Conservation (phyloP, 2,329 filamentous ascomycete genomes). For the Colletotrichum sp. region DNA sequence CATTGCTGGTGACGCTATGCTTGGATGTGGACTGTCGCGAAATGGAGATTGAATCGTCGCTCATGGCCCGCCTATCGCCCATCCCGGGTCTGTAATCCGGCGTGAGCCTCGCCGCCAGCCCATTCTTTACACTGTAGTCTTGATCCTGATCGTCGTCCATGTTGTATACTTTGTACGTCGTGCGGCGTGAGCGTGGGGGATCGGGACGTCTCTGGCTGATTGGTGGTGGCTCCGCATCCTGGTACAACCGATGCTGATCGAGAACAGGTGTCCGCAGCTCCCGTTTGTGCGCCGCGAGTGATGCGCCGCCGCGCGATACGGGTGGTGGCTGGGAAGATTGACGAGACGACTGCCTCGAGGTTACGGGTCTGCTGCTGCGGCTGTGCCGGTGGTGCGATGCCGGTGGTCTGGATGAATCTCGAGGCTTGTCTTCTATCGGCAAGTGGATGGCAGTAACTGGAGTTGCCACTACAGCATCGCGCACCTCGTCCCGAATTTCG, state of each 20-base stretch:
- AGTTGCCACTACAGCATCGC: neutral
- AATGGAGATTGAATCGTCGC: constrained; percentile 8
- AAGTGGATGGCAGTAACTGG: neutral
- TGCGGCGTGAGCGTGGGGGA: neutral
- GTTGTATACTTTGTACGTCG: neutral
- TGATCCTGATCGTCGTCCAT: neutral
- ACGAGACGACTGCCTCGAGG: neutral
- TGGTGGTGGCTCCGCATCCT: constrained; percentile 12
- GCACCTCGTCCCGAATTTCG: neutral
- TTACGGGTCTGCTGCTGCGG: neutral
- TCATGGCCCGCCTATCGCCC: neutral
- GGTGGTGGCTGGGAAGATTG: neutral
- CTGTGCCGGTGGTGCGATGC: neutral
- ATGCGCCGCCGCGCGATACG: neutral
- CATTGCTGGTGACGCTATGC: constrained; percentile 4
- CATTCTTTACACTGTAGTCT: neutral
- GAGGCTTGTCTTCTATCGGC: neutral
- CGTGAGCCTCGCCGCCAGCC: neutral
- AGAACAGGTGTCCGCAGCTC: constrained; percentile 8
- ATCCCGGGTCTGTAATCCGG: neutral
- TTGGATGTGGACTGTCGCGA: constrained; percentile 13
- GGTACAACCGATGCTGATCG: neutral
- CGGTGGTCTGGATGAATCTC: neutral
- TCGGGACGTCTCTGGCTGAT: constrained; percentile 5
- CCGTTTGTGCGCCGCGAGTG: constrained; percentile 1